phyloP scores from a whole-genome alignment of 257 asterid species.

The Nicotiana undulata region DNA sequence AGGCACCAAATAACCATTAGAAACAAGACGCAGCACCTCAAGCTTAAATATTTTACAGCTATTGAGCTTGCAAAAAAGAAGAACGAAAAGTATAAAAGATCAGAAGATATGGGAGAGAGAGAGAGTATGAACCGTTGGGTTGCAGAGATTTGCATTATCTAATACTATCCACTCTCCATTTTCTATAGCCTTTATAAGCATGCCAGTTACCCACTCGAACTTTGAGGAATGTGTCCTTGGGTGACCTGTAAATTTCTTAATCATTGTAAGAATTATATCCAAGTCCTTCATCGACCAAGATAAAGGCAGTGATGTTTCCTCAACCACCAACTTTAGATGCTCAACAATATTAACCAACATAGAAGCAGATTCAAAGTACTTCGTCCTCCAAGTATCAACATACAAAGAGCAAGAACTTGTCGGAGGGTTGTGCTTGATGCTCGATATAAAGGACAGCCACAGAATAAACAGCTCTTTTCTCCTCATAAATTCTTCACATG shows the following conservation, averaged over 20 bases:
- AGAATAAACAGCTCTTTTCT: conserved; percentile 39
- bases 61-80: neutral
- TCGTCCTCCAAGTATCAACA: conserved; percentile 36
- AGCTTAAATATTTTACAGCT: neutral
- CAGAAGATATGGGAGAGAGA: neutral
- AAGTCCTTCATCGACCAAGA: conserved; percentile 69
- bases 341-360: conserved; percentile 57
- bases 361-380: conserved; percentile 34
- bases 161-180: conserved; percentile 98
- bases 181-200: conserved; percentile 81
- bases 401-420: conserved; percentile 25
- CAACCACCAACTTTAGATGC: conserved; percentile 35
- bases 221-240: conserved; percentile 42
- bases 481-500: conserved; percentile 30
- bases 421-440: conserved; percentile 24
- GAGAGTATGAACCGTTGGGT: conserved; percentile 74
- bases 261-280: conserved; percentile 33
- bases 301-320: conserved; percentile 25
- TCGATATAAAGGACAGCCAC: conserved; percentile 69
- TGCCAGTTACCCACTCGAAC: conserved; percentile 97
- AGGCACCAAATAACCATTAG: neutral
- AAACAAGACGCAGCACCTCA: neutral
- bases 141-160: conserved; percentile 97
- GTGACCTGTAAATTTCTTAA: conserved; percentile 43
- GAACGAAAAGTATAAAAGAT: neutral